Conservation (phyloP, 495 filamentous ascomycete genomes). For the Neurospora discreta region DNA sequence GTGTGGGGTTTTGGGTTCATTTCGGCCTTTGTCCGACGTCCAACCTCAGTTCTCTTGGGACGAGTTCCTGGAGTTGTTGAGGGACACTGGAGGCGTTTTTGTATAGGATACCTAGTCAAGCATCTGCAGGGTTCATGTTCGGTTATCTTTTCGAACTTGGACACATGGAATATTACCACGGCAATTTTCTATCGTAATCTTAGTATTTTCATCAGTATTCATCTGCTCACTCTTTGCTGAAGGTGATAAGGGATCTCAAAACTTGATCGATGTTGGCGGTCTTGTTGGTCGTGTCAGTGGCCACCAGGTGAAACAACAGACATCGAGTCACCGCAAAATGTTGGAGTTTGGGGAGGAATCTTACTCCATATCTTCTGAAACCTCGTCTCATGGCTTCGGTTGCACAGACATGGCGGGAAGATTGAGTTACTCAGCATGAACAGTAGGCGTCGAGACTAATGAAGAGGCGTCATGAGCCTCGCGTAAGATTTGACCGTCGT, state of each 20-base stretch:
- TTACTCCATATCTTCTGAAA: not conserved
- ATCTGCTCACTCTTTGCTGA: too few relatives aligned
- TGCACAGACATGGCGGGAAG: not conserved
- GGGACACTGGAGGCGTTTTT: not conserved
- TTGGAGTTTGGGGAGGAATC: not conserved
- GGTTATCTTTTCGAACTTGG: not conserved
- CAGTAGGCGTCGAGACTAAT: not conserved
- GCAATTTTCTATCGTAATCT: too few relatives aligned
- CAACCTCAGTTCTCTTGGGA: not conserved
- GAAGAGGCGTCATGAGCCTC: not conserved
- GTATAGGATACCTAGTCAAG: not conserved
- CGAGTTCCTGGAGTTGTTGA: not conserved
- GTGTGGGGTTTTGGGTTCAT: not conserved
- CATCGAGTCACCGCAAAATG: not conserved
- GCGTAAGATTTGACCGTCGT: not conserved
- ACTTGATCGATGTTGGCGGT: not conserved
- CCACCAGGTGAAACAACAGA: conserved; percentile 14
- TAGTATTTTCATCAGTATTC: too few relatives aligned
- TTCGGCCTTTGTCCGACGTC: not conserved
- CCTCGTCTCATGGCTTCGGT: not conserved
- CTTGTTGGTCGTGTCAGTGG: conserved; percentile 6
- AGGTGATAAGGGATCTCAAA: not conserved
- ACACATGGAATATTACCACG: not conserved
- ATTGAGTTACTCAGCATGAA: not conserved
- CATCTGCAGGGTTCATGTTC: not conserved